These are phyloP conservation scores for Kalaharituber pfeilii DNA, from an alignment of 2,329 filamentous ascomycete species.

Conservation along the genomic window DNA sequence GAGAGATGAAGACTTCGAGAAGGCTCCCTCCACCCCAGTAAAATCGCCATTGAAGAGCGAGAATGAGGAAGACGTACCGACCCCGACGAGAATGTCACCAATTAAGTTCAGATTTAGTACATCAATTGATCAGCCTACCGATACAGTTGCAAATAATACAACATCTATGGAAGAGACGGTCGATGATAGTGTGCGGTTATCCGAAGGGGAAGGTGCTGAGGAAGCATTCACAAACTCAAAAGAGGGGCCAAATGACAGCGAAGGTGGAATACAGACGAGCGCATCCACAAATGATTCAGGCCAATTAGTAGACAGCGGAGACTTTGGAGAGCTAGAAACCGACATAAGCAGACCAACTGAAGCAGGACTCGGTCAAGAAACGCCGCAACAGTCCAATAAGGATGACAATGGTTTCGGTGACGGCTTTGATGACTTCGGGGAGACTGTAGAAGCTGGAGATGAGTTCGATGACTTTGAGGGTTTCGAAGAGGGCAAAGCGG, in stretches of 20 bases:
- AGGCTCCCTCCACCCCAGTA: conserved; percentile 29
- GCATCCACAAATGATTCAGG: neutral
- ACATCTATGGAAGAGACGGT: neutral
- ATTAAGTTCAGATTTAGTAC: neutral
- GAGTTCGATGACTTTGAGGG: conserved; percentile 50
- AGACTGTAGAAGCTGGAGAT: conserved; percentile 27
- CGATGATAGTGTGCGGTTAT: neutral
- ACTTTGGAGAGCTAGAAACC: no score
- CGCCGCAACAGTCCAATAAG: no score
- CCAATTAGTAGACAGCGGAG: no score
- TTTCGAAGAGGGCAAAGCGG: conserved; percentile 37
- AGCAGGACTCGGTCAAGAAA: no score
- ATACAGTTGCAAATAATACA: neutral
- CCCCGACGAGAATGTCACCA: neutral
- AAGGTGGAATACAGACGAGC: no score
- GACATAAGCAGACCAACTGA: no score
- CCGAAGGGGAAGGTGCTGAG: neutral
- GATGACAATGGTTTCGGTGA: conserved; percentile 43
- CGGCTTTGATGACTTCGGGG: conserved; percentile 55
- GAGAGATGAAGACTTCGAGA: conserved; percentile 7
- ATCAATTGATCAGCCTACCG: neutral
- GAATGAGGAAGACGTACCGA: neutral
- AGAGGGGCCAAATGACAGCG: neutral
- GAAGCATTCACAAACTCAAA: no score
- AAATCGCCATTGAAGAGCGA: neutral